Percentiles rank a stretch among this genome's conserved stretches.
These are phyloP conservation scores for Platanthera guangdongensis DNA, from an alignment of 106 monocot genomes.

Conservation along the genomic window DNA sequence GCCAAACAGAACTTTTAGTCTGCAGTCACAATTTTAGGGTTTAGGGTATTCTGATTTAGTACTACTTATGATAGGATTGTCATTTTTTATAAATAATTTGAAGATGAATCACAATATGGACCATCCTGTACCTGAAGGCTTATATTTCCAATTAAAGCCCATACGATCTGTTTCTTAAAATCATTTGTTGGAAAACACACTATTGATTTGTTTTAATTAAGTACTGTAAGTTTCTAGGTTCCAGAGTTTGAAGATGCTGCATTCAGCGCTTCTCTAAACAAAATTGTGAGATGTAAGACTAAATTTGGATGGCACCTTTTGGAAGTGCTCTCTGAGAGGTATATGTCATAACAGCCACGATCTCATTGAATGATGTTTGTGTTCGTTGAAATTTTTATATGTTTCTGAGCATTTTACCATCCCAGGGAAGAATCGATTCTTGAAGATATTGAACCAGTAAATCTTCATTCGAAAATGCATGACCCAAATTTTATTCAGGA, in stretches of 20 bases:
- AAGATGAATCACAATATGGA: no score
- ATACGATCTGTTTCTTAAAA: neutral
- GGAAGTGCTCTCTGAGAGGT: constrained; percentile 96
- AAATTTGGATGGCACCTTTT: constrained; percentile 92
- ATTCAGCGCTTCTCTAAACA: constrained; percentile 84
- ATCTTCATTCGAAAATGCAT: constrained; percentile 85
- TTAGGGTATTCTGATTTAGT: no score
- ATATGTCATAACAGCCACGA: neutral
- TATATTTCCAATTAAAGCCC: neutral
- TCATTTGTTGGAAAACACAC: neutral
- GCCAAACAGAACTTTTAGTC: no score
- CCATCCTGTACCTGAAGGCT: no score
- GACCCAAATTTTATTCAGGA: constrained; percentile 75
- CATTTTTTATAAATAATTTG: no score
- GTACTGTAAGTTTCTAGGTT: constrained; percentile 37
- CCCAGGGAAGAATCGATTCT: constrained; percentile 59
- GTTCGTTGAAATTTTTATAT: neutral
- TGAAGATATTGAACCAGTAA: constrained; percentile 63
- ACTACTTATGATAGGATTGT: no score
- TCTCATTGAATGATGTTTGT: neutral
- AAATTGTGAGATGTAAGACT: constrained; percentile 91
- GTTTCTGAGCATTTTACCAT: constrained; percentile 8
- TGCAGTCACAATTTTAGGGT: no score
- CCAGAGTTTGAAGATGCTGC: constrained; percentile 93
- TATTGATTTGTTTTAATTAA: neutral